Percentiles rank a stretch among this genome's conserved stretches.
These are phyloP conservation scores for Solanum hybrid DNA, from an alignment of 305 asterid genomes.

Conservation along the genomic window DNA sequence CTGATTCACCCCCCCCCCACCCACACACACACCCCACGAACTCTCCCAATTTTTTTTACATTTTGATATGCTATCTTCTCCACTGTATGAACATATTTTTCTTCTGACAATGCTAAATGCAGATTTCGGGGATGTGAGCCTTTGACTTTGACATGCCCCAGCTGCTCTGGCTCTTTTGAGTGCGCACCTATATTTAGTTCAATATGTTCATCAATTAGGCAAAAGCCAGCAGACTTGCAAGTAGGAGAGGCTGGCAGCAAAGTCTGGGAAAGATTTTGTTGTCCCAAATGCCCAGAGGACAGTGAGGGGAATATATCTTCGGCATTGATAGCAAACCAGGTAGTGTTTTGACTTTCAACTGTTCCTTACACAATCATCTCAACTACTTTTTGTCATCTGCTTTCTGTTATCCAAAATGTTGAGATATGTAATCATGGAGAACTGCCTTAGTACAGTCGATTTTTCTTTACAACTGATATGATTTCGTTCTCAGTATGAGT, in stretches of 20 bases:
- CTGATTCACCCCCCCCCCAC: not conserved
- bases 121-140: constrained; percentile 86
- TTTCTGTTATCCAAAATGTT: not conserved
- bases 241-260: constrained; percentile 25
- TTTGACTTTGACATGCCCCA: constrained; percentile 73
- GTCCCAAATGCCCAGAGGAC: constrained; percentile 87
- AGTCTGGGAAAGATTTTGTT: constrained; percentile 68
- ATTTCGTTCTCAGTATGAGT: not conserved
- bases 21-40: too few species aligned
- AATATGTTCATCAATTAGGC: constrained; percentile 39
- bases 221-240: constrained; percentile 38
- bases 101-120: constrained; percentile 20
- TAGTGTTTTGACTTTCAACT: constrained; percentile 8
- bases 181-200: constrained; percentile 66
- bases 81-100: not conserved
- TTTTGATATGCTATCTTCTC: not conserved
- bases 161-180: constrained; percentile 59
- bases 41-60: not conserved
- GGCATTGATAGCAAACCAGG: constrained; percentile 82
- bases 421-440: not conserved
- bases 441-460: not conserved
- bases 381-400: not conserved
- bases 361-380: not conserved
- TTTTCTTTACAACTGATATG: not conserved
- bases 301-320: constrained; percentile 55